Evolutionary conservation across 805 yeast species (phyloP), one percentile per base, ranked within the genome.

Genomic region (Suhomyces sp.): DNA sequence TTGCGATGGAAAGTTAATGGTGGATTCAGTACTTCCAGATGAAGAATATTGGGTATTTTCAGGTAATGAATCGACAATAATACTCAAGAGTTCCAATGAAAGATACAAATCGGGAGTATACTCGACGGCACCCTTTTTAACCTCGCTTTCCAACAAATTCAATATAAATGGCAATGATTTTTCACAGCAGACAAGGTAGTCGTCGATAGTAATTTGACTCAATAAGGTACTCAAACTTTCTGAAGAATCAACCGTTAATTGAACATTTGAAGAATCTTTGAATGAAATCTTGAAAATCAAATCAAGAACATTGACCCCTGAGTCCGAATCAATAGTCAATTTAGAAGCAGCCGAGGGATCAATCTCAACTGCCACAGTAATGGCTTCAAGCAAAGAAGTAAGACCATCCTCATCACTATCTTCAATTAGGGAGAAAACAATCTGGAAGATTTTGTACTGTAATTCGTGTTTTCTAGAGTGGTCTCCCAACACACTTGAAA

Each of bases 381-480:
- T 57, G 0, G 83, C 74, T 53, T 88, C 96, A 9, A 85, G 70
- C 26, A 90, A 58, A 30, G 83, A 69, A 1, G 88, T 76, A 22
- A 84, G 78, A 0, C 95, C 75, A 49, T 90, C 98, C 29, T 87
- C 96, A 28, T 79, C 84, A 0, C 93, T 75, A 1, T 77, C 82
- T 1, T 70, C 74, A 3, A 73, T 51, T 7, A 91, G 56, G 2
- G 70, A 54, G 3, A 55, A 50, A 8, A 80, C 68, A 0, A 76
- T 43, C 1, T 50, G 45, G 44, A 68, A 53, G n/a, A 66, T 50
- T 7, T 58, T 54, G 1, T 60, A 47, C 48, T 74, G 73, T 4
- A 51, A 31, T 1, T 46, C 42, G 12, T 42, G 33, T 14, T 41
- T 46, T 3, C 40, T 33, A 3, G 31, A 18, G 2, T 12, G 28